Evolutionary conservation across 345 rosid genomes (phyloP), one percentile per base, ranked within the genome.

Genomic region (Eucalyptus fibrosa): DNA sequence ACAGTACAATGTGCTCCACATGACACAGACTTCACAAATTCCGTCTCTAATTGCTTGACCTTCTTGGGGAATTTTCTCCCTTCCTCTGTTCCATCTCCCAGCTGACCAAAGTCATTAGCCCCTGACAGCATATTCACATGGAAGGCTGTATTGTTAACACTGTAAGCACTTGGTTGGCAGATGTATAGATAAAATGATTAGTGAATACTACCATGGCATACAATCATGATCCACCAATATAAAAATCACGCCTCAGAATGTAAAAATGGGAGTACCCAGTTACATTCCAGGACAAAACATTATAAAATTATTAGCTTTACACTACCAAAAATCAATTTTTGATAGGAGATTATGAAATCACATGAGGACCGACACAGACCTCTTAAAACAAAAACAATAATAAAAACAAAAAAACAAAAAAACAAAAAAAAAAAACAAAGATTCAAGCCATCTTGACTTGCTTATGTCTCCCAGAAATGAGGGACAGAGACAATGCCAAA

Each of bases 21-120:
- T 55, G 99, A 93, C 86, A 96, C 97, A 87, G 94, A 96, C 91
- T 96, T 98, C 88, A 98, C 99, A 92, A 96, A 96, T 89, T 98
- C 99, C 7, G 97, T 91, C 87, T 97, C 94, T 92, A 97, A 88
- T 89, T 94, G 97, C 91, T 94, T 95, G 88, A 98, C 97, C 92
- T 95, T 97, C 90, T 92, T 90, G 51, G 99, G 99, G 91, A 92
- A 88, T 90, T 97, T 97, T 91, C 96, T 94, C 51, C 94, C 94
- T 90, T 95, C 95, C 95, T 98, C 99, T 18, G 96, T 94, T 88
- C 99, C 99, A 94, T 98, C 99, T 91, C 99, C 99, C 94, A 98
- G 90, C 92, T 97, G 99, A 89, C 99, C 99, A 90, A 95, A 98
- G 89, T 96, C 99, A 92, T 97, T 97, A 85, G 95, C 96, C 90